phyloP scores from a whole-genome alignment of 2,329 filamentous ascomycete genomes.

The Colletotrichum spinosum region DNA sequence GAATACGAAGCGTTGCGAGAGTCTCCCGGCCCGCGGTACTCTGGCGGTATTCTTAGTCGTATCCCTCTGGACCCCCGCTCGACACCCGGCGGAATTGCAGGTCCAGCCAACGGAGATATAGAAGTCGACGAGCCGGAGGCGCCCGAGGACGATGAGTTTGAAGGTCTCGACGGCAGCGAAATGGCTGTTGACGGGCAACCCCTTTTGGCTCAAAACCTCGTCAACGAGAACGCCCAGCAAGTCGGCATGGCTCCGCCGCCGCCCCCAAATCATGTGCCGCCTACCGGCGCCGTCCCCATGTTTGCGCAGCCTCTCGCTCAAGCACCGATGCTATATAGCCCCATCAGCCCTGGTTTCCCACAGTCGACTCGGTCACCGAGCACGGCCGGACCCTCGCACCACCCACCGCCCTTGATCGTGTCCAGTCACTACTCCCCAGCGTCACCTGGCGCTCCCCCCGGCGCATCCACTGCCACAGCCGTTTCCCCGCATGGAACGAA shows the following conservation, averaged over 20 bases:
- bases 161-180: slow-evolving; percentile 53
- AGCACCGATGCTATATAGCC: slow-evolving; percentile 31
- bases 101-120: slow-evolving; percentile 44
- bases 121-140: slow-evolving; percentile 53
- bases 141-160: slow-evolving; percentile 58
- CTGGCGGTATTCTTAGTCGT: slow-evolving; percentile 14
- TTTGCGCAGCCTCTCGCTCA: slow-evolving; percentile 34
- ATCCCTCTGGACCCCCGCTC: slow-evolving; percentile 8
- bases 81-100: slow-evolving; percentile 38
- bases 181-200: slow-evolving; percentile 49
- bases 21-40: slow-evolving; percentile 38
- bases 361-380: slow-evolving; percentile 27
- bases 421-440: slow-evolving; percentile 30
- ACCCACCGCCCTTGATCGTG: slow-evolving; percentile 31
- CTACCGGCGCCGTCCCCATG: slow-evolving; percentile 24
- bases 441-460: slow-evolving; percentile 11
- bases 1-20: slow-evolving; percentile 60
- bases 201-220: slow-evolving; percentile 36
- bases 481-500: slow-evolving; percentile 36
- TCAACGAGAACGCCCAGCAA: slow-evolving; percentile 30
- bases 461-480: slow-evolving; percentile 27
- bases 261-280: slow-evolving; percentile 28
- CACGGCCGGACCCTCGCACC: slow-evolving; percentile 16
- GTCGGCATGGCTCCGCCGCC: slow-evolving; percentile 28
- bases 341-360: slow-evolving; percentile 25